Evolutionary conservation across 352 stramenopile species (phyloP).

Genomic region (Phytophthora citrophthora): DNA sequence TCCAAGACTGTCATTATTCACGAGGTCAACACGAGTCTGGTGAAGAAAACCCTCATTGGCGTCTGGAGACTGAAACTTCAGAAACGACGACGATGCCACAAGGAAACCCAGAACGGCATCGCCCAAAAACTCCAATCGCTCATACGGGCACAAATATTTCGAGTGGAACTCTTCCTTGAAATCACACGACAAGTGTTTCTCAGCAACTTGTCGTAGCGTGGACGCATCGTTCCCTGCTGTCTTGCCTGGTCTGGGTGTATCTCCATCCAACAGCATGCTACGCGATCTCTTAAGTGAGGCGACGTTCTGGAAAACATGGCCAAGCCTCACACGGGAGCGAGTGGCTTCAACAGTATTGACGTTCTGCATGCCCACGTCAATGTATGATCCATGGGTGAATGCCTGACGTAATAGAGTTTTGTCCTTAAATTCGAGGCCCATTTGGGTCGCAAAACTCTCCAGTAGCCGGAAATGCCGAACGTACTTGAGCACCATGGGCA

Average conservation of each 20-base stretch:
- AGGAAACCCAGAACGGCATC: slow-evolving; percentile 87
- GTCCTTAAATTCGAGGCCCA: slow-evolving; percentile 73
- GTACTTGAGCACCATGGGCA: slow-evolving; percentile 89
- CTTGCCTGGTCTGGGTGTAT: slow-evolving; percentile 13
- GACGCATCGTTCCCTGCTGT: slow-evolving; percentile 20
- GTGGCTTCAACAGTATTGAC: slow-evolving; percentile 84
- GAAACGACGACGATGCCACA: slow-evolving; percentile 77
- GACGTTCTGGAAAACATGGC: slow-evolving; percentile 76
- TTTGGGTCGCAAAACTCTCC: slow-evolving; percentile 63
- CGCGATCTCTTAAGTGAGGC: slow-evolving; percentile 65
- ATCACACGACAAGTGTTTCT: slow-evolving; percentile 68
- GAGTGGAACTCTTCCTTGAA: slow-evolving; percentile 85
- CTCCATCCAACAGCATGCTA: slow-evolving; percentile 51
- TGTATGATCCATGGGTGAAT: slow-evolving; percentile 86
- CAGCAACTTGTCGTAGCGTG: slow-evolving; percentile 53
- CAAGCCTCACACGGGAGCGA: slow-evolving; percentile 73
- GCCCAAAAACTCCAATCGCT: slow-evolving; percentile 85
- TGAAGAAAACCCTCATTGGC: slow-evolving; percentile 73
- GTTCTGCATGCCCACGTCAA: slow-evolving; percentile 86
- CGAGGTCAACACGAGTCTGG: slow-evolving; percentile 73
- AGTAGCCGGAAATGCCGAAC: slow-evolving; percentile 78
- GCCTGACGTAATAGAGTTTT: slow-evolving; percentile 82
- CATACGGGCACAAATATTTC: slow-evolving; percentile 79
- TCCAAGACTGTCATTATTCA: slow-evolving; percentile 81
- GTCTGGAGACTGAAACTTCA: slow-evolving; percentile 65